Conservation (phyloP, 225 moss, liverwort and hornwort species). For the Bryum argenteum region DNA sequence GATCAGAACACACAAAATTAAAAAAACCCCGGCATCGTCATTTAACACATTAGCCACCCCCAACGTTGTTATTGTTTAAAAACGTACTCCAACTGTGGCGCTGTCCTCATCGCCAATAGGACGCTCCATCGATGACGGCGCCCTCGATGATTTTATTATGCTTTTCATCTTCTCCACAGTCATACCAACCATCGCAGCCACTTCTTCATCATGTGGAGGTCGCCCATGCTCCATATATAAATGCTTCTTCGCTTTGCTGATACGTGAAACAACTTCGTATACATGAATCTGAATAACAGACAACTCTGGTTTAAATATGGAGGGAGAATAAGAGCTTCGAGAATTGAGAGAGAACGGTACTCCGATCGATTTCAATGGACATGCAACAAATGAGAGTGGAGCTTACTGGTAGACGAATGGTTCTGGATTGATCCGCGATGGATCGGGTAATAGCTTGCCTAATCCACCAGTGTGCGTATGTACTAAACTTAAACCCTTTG, state of each 20-base stretch:
- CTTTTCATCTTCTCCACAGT: slow-evolving; percentile 66
- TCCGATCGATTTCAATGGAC: too few species aligned
- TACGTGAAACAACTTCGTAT: slow-evolving; percentile 72
- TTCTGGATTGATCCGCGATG: slow-evolving; percentile 85
- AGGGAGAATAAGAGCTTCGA: not conserved
- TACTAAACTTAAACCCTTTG: slow-evolving; percentile 86
- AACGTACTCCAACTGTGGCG: slow-evolving; percentile 57
- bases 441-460: slow-evolving; percentile 87
- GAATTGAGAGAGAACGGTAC: not conserved
- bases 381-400: not conserved
- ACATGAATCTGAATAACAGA: slow-evolving; percentile 28
- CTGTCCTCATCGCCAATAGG: slow-evolving; percentile 66
- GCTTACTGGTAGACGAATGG: slow-evolving; percentile 76
- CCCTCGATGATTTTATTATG: slow-evolving; percentile 65
- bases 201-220: slow-evolving; percentile 63
- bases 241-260: slow-evolving; percentile 82
- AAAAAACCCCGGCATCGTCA: not conserved
- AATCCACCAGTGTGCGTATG: slow-evolving; percentile 97
- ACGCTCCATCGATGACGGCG: slow-evolving; percentile 79
- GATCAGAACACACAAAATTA: not conserved
- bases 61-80: not conserved
- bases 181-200: slow-evolving; percentile 73
- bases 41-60: too few species aligned
- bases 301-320: not conserved
- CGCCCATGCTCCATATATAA: slow-evolving; percentile 73